Conservation (phyloP, 2,329 filamentous ascomycete species). For the Pseudocercospora fuligena region DNA sequence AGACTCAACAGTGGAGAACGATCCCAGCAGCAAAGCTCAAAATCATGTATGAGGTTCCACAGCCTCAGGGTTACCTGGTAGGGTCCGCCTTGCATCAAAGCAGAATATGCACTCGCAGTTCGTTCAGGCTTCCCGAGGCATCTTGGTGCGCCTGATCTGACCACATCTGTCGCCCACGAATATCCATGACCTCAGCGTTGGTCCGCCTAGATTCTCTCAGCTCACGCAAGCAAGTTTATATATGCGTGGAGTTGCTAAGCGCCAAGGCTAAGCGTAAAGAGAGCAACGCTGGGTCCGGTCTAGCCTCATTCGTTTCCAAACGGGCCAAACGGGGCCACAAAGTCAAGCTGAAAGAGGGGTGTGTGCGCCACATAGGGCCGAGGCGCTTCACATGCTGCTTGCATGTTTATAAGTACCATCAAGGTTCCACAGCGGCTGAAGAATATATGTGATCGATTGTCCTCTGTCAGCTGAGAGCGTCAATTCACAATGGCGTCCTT, state of each 20-base stretch:
- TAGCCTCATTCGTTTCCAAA: background rate
- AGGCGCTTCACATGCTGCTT: background rate
- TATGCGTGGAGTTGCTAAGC: background rate
- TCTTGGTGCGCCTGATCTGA: too few relatives aligned
- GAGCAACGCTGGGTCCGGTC: background rate
- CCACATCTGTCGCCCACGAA: background rate
- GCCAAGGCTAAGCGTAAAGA: background rate
- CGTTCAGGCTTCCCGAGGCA: too few relatives aligned
- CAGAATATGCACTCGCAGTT: too few relatives aligned
- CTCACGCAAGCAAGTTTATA: background rate
- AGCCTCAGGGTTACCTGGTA: too few relatives aligned
- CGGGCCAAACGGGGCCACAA: background rate
- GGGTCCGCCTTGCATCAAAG: too few relatives aligned
- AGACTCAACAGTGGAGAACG: background rate
- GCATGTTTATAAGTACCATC: background rate
- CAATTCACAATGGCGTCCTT: background rate
- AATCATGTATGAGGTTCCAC: too few relatives aligned
- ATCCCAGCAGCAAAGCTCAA: too few relatives aligned
- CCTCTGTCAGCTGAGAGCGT: background rate
- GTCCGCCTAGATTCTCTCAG: background rate
- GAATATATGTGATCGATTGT: background rate
- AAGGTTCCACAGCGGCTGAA: background rate
- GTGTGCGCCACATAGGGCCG: background rate
- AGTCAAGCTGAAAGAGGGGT: background rate
- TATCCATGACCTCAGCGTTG: background rate